Conservation (phyloP, 2,329 filamentous ascomycete species). For the Aureobasidium lini region DNA sequence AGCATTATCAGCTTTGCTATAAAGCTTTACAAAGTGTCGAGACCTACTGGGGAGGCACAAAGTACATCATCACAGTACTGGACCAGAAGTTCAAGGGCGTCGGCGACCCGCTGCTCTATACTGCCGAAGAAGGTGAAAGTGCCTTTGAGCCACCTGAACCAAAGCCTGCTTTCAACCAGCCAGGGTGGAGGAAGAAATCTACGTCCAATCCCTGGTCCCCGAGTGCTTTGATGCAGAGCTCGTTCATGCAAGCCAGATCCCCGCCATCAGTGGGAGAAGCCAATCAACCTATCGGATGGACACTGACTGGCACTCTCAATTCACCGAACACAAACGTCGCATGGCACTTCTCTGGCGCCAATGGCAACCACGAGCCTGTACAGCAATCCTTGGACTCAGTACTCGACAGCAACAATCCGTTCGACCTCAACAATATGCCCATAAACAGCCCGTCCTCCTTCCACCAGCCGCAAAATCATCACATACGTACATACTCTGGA, state of each 20-base stretch:
- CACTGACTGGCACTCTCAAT: slow-evolving; percentile 78
- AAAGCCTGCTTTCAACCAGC: slow-evolving; percentile 40
- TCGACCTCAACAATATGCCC: slow-evolving; percentile 6
- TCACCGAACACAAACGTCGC: slow-evolving; percentile 78
- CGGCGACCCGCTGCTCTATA: slow-evolving; percentile 62
- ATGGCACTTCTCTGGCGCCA: slow-evolving; percentile 62
- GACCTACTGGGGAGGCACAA: slow-evolving; percentile 76
- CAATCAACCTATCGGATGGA: slow-evolving; percentile 60
- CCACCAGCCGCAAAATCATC: background rate
- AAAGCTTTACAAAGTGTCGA: slow-evolving; percentile 75
- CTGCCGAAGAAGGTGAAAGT: slow-evolving; percentile 68
- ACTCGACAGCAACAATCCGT: slow-evolving; percentile 11
- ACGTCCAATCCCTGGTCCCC: slow-evolving; percentile 37
- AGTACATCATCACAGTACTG: slow-evolving; percentile 78
- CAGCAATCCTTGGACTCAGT: slow-evolving; percentile 18
- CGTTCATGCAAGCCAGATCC: slow-evolving; percentile 4
- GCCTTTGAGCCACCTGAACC: slow-evolving; percentile 48
- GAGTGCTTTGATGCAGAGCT: slow-evolving; percentile 23
- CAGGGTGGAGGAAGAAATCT: slow-evolving; percentile 43
- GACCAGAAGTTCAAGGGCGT: slow-evolving; percentile 85
- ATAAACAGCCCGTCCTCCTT: background rate
- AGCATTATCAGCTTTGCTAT: slow-evolving; percentile 83
- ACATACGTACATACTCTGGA: slow-evolving; percentile 8
- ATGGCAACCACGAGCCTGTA: slow-evolving; percentile 20
- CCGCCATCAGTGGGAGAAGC: background rate